Conservation (phyloP, 768 basidiomycete species). For the Mycena pura region DNA sequence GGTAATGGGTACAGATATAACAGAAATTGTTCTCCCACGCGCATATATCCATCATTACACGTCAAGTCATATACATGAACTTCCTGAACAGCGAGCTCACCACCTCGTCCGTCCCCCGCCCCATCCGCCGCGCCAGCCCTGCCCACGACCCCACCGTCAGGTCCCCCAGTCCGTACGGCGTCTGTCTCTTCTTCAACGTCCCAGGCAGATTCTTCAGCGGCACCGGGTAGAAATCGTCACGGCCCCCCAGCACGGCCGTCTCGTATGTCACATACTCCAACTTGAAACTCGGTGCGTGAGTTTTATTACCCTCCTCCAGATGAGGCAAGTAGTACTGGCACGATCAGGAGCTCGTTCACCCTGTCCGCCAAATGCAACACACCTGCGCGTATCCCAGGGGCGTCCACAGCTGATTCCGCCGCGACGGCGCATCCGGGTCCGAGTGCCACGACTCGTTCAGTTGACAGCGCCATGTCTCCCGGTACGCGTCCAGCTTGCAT, state of each 20-base stretch:
- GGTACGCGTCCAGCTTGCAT: conserved; percentile 58
- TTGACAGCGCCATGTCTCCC: conserved; percentile 69
- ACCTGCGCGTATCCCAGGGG: conserved; percentile 90
- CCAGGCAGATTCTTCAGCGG: conserved; percentile 63
- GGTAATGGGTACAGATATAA: no score
- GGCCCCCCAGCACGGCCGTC: conserved; percentile 33
- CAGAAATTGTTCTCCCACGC: no score
- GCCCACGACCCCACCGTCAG: conserved; percentile 82
- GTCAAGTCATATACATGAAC: conserved; percentile 73
- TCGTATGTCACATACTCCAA: conserved; percentile 83
- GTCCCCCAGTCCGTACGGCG: conserved; percentile 77
- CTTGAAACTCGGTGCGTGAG: conserved; percentile 63
- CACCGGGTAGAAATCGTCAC: conserved; percentile 52
- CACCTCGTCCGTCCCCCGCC: conserved; percentile 53
- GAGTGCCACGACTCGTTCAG: conserved; percentile 65
- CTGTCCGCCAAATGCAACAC: conserved; percentile 27
- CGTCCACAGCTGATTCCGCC: conserved; percentile 71
- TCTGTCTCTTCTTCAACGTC: conserved; percentile 53
- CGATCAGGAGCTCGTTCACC: conserved; percentile 11
- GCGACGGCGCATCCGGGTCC: conserved; percentile 71
- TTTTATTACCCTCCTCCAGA: conserved; percentile 55
- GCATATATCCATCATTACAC: background rate
- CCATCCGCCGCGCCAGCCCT: conserved; percentile 66
- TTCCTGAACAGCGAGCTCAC: conserved; percentile 69
- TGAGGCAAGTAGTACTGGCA: conserved; percentile 71